Base-by-base conservation (phyloP, 768 basidiomycete genomes). In the Leucocoprinus sp. region DNA sequence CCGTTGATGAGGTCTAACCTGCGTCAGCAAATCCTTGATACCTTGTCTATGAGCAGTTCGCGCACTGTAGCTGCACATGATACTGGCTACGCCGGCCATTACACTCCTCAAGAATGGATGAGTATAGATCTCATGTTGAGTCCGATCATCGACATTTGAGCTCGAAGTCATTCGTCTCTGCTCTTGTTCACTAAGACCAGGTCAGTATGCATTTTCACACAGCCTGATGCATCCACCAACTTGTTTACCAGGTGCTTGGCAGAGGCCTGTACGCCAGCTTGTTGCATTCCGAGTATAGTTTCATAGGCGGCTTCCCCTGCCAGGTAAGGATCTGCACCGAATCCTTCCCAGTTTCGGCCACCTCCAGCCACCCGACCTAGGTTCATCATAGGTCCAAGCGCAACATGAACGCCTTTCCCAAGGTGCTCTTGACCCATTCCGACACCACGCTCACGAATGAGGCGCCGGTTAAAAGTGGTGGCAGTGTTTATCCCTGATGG, bases 331-430 rank as follows among this genome's bases (percentile, higher is more conserved):
- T 96, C 93, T 8, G 76, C 89, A 23, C 92, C 91, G 48, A 92
- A 93, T n/a, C 89, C 90, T 69, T 95, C 93, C 88, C 90, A 95
- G 62, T 93, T 91, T 22, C 93, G 71, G 14, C 93, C 93, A 5
- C 84, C 89, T 52, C 76, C 70, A 2, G 85, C 80, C 15, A 82
- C 63, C 14, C 87, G 77, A 1, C 83, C 86, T 68, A 93, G 76
- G 59, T 93, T 92, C 80, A 89, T 92, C 83, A 87, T 87, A 0
- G 89, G 75, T 1, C 76, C 76, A 5, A 93, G 72, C 8, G 80
- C 83, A 39, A 93, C 66, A 54, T 96, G 77, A 37, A 88, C 80
- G 18, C 93, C 93, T 58, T 93, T 92, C 21, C 77, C 80, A 45
- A 71, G 71, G 64, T 88, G 84, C 60, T 98, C 93, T 44, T 70